Evolutionary conservation across 164 flowering plant genomes (phyloP), one percentile per base, ranked within the genome.

Genomic region (Vitis labrusca): DNA sequence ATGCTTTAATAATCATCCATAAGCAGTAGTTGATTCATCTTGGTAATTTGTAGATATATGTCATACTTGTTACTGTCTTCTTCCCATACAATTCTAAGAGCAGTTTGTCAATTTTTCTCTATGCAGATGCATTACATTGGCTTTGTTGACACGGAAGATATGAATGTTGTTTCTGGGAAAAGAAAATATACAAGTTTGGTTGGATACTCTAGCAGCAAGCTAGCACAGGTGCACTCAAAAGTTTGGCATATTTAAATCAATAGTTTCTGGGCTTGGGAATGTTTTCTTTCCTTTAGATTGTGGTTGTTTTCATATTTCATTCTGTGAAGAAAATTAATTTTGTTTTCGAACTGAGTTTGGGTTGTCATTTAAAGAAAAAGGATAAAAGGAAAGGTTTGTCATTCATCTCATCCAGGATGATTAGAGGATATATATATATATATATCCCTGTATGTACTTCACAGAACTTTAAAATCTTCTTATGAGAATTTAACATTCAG

Each of bases 61-160:
- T 14, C 13, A 51, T 27, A 17, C 11, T 5, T 37, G 44, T 51
- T 51, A 9, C 15, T 5, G 10, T 17, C 7, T 58, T 48, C 27
- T 59, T 27, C 1, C 23, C 23, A 2, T 50, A 3, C 32, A 30
- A 1, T 1, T 17, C 16, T 57, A 15, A 27, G 30, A 52, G 12
- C 47, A 9, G 2, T 59, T 60, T 54, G 8, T 55, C 13, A 15
- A 30, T 54, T 70, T 72, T 59, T 59, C 63, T 50, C 2, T 59
- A 23, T 79, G 72, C 67, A 95, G 99, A 89, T 91, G 93, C 99
- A 95, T 76, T 67, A 69, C 73, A 81, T 93, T 75, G 98, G 99
- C 72, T 95, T 93, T 83, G 95, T 91, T 79, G 97, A 95, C 73
- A 69, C 93, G 50, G 97, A 93, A 71, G 97, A 95, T 82, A 93